phyloP scores from a whole-genome alignment of 768 basidiomycete species.

The Pleurotus giganteus region DNA sequence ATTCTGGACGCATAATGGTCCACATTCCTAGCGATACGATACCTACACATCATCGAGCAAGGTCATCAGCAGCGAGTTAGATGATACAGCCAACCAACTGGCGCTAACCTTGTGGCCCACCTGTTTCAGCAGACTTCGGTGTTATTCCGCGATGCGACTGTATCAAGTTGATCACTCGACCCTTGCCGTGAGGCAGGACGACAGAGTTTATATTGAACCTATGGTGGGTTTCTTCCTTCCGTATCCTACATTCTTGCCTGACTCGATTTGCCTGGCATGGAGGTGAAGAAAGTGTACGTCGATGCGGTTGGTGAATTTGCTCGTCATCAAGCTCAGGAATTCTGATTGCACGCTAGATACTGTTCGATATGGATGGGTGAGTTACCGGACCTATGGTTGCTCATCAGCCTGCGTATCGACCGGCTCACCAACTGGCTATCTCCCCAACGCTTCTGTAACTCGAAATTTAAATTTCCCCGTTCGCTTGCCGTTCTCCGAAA shows the following conservation, averaged over 20 bases:
- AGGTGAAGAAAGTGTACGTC: conserved; percentile 34
- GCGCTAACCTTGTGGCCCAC: too few species aligned
- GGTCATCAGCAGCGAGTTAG: too few species aligned
- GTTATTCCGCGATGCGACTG: too few species aligned
- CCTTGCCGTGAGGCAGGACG: too few species aligned
- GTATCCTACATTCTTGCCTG: not conserved
- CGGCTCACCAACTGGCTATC: not conserved
- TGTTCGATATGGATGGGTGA: conserved; percentile 74
- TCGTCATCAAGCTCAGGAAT: not conserved
- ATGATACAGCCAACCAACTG: too few species aligned
- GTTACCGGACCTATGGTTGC: conserved; percentile 11
- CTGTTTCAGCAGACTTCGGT: too few species aligned
- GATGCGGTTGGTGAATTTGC: conserved; percentile 46
- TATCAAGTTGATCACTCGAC: too few species aligned
- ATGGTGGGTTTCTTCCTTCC: not conserved
- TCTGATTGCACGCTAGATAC: conserved; percentile 36
- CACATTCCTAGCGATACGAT: too few species aligned
- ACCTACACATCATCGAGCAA: too few species aligned
- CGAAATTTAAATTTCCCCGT: not conserved
- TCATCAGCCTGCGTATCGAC: conserved; percentile 8
- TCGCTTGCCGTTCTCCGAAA: not conserved
- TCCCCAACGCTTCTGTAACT: not conserved
- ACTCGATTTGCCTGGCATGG: conserved; percentile 21
- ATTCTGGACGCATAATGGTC: too few species aligned
- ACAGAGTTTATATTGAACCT: not conserved